These are phyloP conservation scores for Tetrapisispora iriomotensis DNA, from an alignment of 805 yeast species.

Conservation along the genomic window DNA sequence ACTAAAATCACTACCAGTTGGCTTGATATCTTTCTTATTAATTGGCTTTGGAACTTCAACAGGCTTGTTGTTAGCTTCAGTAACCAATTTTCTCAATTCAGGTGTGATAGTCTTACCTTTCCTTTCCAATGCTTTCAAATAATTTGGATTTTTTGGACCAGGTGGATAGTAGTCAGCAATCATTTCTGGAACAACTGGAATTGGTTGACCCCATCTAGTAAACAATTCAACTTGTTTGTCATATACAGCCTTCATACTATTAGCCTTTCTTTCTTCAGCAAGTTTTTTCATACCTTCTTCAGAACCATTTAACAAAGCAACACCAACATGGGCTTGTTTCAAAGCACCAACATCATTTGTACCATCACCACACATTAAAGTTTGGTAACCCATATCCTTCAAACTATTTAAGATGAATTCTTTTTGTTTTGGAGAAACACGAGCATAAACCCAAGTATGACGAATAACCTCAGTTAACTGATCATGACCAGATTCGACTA, in stretches of 20 bases:
- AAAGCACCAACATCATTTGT: conserved; percentile 99
- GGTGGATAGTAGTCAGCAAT: conserved; percentile 97
- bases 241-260: conserved; percentile 56
- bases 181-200: conserved; percentile 72
- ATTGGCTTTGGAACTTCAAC: conserved; percentile 26
- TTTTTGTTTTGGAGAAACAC: conserved; percentile 94
- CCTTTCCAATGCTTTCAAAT: conserved; percentile 73
- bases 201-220: conserved; percentile 71
- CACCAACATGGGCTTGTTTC: conserved; percentile 97
- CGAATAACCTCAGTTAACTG: conserved; percentile 67
- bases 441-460: conserved; percentile 94
- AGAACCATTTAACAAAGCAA: conserved; percentile 95
- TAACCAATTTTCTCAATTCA: conserved; percentile 55
- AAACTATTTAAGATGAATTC: conserved; percentile 78
- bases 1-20: conserved; percentile 38
- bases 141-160: conserved; percentile 83
- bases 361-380: conserved; percentile 99
- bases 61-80: conserved; percentile 36
- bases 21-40: conserved; percentile 19
- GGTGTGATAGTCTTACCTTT: conserved; percentile 74
- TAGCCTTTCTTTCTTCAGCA: conserved; percentile 67
- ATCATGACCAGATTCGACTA: conserved; percentile 44
- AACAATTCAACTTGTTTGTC: conserved; percentile 76
- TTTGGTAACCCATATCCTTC: conserved; percentile 82
- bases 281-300: conserved; percentile 86